A percentile compares a stretch with the other conserved stretches of the same genome.
phyloP scores from a whole-genome alignment of 2,329 filamentous ascomycete genomes.

The Colletotrichum godetiae region DNA sequence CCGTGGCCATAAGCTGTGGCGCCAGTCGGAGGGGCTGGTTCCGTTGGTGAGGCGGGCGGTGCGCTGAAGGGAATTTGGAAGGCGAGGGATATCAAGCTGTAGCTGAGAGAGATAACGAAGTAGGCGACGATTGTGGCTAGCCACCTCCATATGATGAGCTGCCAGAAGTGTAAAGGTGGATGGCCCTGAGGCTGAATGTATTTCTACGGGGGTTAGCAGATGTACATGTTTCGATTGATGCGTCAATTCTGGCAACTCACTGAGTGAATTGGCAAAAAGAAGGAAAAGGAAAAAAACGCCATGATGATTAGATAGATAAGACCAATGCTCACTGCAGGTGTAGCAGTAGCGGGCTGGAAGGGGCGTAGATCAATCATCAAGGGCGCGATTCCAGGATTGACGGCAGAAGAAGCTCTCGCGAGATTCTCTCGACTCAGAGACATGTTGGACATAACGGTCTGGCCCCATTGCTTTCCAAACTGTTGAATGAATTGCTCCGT shows the following conservation, averaged over 20 bases:
- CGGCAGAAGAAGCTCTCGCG: constrained; percentile 41
- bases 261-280: constrained; percentile 72
- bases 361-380: constrained; percentile 65
- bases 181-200: constrained; percentile 66
- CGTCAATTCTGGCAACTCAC: constrained; percentile 38
- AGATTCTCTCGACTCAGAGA: constrained; percentile 45
- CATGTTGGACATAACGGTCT: constrained; percentile 52
- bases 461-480: constrained; percentile 60
- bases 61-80: constrained; percentile 73
- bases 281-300: constrained; percentile 74
- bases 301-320: constrained; percentile 76
- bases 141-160: constrained; percentile 70
- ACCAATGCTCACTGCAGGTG: constrained; percentile 70
- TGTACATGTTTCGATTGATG: background rate
- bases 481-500: constrained; percentile 55
- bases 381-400: constrained; percentile 46
- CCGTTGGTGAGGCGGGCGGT: constrained; percentile 50
- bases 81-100: constrained; percentile 71
- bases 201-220: constrained; percentile 42
- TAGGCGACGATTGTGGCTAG: constrained; percentile 67
- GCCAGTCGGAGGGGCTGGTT: constrained; percentile 56
- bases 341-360: constrained; percentile 64
- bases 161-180: constrained; percentile 66
- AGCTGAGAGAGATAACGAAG: constrained; percentile 70
- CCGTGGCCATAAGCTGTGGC: constrained; percentile 66